A percentile compares a stretch with the other conserved stretches of the same genome.
phyloP scores from a whole-genome alignment of 2,329 filamentous ascomycete species.

The Neonectria neomacrospora region DNA sequence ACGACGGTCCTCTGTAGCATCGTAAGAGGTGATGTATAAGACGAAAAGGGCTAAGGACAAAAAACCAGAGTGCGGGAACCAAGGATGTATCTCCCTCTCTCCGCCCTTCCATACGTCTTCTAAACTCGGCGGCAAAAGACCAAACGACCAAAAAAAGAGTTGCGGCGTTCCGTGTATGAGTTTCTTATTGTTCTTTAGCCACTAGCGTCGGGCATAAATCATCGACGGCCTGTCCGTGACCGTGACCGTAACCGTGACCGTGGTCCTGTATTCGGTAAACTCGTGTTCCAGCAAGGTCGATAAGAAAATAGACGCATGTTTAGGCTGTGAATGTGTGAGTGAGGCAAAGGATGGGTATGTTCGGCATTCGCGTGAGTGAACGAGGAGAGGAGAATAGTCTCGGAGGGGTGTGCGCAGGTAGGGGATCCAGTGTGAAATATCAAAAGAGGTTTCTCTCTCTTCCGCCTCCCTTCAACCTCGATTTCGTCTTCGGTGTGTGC shows the following conservation, averaged over 20 bases:
- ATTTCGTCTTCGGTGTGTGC: constrained; percentile 31
- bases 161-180: constrained; percentile 1
- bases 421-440: constrained; percentile 42
- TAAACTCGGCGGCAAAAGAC: not conserved
- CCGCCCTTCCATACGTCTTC: not conserved
- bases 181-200: not conserved
- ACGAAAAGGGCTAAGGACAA: not conserved
- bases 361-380: constrained; percentile 27
- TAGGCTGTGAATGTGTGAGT: constrained; percentile 17
- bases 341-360: constrained; percentile 19
- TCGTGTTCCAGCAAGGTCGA: not conserved
- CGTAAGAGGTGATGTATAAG: not conserved
- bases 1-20: not conserved
- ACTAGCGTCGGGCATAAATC: not conserved
- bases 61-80: not conserved
- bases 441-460: constrained; percentile 41
- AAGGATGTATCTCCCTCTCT: not conserved
- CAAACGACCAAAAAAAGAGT: not conserved
- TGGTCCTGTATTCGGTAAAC: not conserved
- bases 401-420: constrained; percentile 21
- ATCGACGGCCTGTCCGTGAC: not conserved
- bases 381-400: constrained; percentile 14
- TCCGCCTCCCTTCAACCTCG: constrained; percentile 29
- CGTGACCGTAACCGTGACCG: not conserved
- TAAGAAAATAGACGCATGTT: not conserved